Percentiles rank a stretch among this genome's conserved stretches.
Conservation (phyloP, 2,329 filamentous ascomycete species). For the Phyllosticta citribraziliensis region DNA sequence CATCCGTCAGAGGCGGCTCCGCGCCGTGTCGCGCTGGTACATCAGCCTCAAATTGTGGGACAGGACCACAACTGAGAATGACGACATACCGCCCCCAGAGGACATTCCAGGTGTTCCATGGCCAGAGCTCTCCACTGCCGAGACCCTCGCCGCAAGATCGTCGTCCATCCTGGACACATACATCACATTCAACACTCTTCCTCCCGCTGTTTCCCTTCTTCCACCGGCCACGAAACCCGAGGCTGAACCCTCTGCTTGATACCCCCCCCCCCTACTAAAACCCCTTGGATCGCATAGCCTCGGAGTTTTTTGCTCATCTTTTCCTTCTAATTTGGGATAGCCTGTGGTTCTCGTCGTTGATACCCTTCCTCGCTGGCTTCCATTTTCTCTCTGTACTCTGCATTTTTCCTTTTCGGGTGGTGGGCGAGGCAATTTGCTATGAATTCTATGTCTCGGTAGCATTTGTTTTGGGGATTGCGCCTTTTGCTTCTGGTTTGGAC, state of each 20-base stretch:
- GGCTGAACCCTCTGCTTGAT: slow-evolving; percentile 2
- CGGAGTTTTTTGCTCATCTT: slow-evolving; percentile 7
- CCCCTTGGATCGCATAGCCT: slow-evolving; percentile 8
- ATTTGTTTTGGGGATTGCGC: not conserved
- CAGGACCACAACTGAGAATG: not conserved
- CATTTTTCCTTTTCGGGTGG: not conserved
- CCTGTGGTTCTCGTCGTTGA: slow-evolving; percentile 2
- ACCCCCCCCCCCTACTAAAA: not conserved
- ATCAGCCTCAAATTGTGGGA: slow-evolving; percentile 7
- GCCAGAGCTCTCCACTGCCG: not conserved
- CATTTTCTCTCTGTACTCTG: not conserved
- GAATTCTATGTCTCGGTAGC: not conserved
- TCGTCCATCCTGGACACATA: slow-evolving; percentile 8
- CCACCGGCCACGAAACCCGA: not conserved
- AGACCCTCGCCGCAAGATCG: slow-evolving; percentile 1
- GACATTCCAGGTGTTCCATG: slow-evolving; percentile 2
- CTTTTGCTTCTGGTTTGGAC: not conserved
- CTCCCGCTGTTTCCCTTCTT: slow-evolving; percentile 7
- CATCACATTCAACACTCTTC: slow-evolving; percentile 6
- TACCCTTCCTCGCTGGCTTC: slow-evolving; percentile 5
- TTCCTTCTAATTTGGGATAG: slow-evolving; percentile 1
- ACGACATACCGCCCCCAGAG: not conserved
- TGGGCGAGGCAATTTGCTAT: not conserved
- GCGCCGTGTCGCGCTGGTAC: slow-evolving; percentile 5
- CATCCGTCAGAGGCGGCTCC: slow-evolving; percentile 1